phyloP scores from a whole-genome alignment of 1,139 yeast genomes.

The Saccharomyces hybrid region DNA sequence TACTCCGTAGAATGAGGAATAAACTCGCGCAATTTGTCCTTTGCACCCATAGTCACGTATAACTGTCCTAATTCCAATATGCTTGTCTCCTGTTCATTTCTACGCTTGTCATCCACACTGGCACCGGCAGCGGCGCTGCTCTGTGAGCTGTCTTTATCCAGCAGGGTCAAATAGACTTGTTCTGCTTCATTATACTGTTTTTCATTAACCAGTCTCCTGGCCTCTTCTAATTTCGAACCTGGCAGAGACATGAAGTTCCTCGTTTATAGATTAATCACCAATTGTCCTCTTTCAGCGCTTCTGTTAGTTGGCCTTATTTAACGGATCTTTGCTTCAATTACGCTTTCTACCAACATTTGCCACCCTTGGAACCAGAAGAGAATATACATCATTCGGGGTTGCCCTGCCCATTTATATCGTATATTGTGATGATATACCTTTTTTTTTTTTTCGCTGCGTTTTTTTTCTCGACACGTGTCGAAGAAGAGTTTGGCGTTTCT shows the following conservation, averaged over 20 bases:
- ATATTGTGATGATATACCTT: neutral
- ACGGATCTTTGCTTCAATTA: constrained; percentile 4
- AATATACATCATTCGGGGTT: neutral
- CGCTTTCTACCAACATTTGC: neutral
- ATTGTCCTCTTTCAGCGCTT: neutral
- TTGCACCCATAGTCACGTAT: constrained; percentile 41
- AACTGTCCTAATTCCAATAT: constrained; percentile 58
- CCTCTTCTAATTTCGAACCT: constrained; percentile 41
- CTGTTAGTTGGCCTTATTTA: neutral
- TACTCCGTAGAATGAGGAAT: constrained; percentile 63
- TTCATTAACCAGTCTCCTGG: constrained; percentile 47
- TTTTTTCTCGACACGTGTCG: constrained; percentile 1
- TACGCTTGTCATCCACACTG: constrained; percentile 25
- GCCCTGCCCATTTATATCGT: neutral
- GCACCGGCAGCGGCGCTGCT: constrained; percentile 34
- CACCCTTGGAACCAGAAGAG: neutral
- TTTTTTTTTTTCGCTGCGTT: neutral
- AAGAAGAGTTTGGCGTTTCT: neutral
- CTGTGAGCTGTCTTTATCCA: constrained; percentile 16
- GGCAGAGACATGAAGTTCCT: neutral
- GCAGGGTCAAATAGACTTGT: constrained; percentile 35
- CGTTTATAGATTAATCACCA: neutral
- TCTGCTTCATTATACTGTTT: constrained; percentile 53
- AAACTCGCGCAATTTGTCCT: constrained; percentile 49
- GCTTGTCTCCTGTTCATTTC: constrained; percentile 52